Percentiles rank a stretch among this genome's conserved stretches.
These are phyloP conservation scores for barley (Hordeum vulgare) DNA, from an alignment of 176 grass and related monocot species.

Conservation along the genomic window MorexV3_pseudomolecules_assembly NC_058520.1:550958566-550959065, in stretches of 20 bases:
- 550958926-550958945: constrained; percentile 1
- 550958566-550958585: not conserved
- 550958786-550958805: constrained; percentile 38
- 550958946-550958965: constrained; percentile 56
- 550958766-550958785: constrained; percentile 21
- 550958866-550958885: not conserved
- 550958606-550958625: not conserved
- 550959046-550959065: constrained; percentile 95
- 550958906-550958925: not conserved
- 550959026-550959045: constrained; percentile 97
- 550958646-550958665: not conserved
- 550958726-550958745: constrained; percentile 20
- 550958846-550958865: constrained; percentile 88
- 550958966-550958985: constrained; percentile 87
- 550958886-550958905: not conserved
- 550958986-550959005: constrained; percentile 81
- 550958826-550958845: constrained; percentile 77
- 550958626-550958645: constrained; percentile 24
- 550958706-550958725: constrained; percentile 40
- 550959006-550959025: constrained; percentile 87
- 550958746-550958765: constrained; percentile 12
- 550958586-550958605: not conserved
- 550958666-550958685: constrained; percentile 8
- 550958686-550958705: constrained; percentile 42
- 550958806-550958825: constrained; percentile 61